Evolutionary conservation across 129 eudicot genomes (phyloP), one percentile per base, ranked within the genome.

Genomic region (Sambucus nigra): DNA sequence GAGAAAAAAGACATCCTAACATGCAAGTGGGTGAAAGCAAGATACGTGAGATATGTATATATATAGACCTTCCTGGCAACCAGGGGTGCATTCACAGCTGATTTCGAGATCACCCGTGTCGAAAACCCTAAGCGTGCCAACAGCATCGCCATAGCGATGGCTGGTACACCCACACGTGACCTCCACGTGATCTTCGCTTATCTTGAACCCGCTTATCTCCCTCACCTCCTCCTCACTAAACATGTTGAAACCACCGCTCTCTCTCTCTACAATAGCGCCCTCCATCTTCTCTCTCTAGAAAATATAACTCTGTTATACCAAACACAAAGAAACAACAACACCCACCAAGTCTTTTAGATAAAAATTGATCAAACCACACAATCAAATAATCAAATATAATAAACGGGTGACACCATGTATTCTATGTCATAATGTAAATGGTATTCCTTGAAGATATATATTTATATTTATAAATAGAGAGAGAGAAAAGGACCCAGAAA

Each of bases 151-250:
- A 53, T 79, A 83, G 5, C 82, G 76, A 39, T 73, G 83, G 72
- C 94, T 83, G 18, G 94, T 83, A 63, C 94, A 83, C 9, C 94
- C 94, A 66, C 94, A 83, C 70, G 76, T 83, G 70, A 83, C 80
- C 64, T 73, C 80, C 15, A 83, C 83, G 74, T 69, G 64, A 79
- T 72, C 83, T 14, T 72, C 80, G 31, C 76, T 59, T 15, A 47
- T 55, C 33, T 68, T 75, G 33, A 83, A 59, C 39, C 83, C 94
- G 40, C 82, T 66, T 22, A 83, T 79, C 58, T 83, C 94, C 40
- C 57, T 64, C 47, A 69, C 67, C 53, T 83, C 94, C 21, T 75
- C 87, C 24, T 83, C 94, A 39, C 53, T 75, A 31, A 83, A 83
- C 83, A 83, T 54, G 42, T 57, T 11, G 22, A 42, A 57, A 13